Evolutionary conservation across 2,329 filamentous ascomycete genomes (phyloP).

Genomic region (Ophiocordyceps camponoti-floridani): DNA sequence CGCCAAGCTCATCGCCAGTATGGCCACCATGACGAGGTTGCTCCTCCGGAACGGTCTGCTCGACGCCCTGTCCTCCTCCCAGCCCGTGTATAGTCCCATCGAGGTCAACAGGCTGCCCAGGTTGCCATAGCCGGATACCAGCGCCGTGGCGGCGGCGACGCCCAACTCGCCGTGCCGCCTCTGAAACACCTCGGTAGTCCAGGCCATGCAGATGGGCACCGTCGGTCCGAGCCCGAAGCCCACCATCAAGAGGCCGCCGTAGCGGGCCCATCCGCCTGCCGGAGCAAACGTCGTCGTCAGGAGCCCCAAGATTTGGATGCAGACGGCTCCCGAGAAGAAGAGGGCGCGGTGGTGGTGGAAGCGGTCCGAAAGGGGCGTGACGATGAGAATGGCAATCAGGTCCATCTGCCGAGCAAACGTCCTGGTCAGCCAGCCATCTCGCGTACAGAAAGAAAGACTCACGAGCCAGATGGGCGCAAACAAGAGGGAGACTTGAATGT

Average conservation of each 20-base stretch:
- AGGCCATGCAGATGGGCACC: conserved; percentile 85
- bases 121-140: conserved; percentile 78
- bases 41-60: conserved; percentile 65
- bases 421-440: neutral
- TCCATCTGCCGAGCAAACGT: conserved; percentile 44
- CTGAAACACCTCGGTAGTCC: conserved; percentile 85
- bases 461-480: conserved; percentile 89
- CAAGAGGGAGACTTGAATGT: conserved; percentile 61
- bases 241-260: conserved; percentile 76
- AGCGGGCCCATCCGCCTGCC: conserved; percentile 60
- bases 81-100: conserved; percentile 77
- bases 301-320: conserved; percentile 67
- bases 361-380: conserved; percentile 73
- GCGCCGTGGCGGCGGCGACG: conserved; percentile 67
- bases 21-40: conserved; percentile 78
- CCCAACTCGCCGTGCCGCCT: conserved; percentile 77
- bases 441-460: conserved; percentile 15
- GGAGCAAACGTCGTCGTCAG: conserved; percentile 61
- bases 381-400: conserved; percentile 66
- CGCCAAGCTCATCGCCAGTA: conserved; percentile 59
- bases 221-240: conserved; percentile 83
- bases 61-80: conserved; percentile 54
- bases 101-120: conserved; percentile 74
- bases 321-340: conserved; percentile 62
- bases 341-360: conserved; percentile 65